Percentiles rank a stretch among this genome's conserved stretches.
These are phyloP conservation scores for Apophysomyces sp. DNA, from an alignment of 371 early-diverging fungal genomes.

Conservation along the genomic window DNA sequence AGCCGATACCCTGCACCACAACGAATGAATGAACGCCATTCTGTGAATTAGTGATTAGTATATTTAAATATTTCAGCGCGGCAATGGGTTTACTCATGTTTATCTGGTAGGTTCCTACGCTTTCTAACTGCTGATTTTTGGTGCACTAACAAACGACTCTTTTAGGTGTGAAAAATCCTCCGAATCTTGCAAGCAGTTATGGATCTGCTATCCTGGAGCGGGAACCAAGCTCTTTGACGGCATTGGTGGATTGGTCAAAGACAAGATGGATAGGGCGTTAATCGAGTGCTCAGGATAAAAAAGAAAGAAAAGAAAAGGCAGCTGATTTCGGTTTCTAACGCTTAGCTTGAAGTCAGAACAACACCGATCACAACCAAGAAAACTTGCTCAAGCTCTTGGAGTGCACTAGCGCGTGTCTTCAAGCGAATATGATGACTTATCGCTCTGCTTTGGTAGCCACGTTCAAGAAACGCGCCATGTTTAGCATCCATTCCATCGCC, in stretches of 20 bases:
- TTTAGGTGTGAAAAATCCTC: slow-evolving; percentile 15
- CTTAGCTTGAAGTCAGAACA: too few relatives aligned
- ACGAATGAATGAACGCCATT: slow-evolving; percentile 20
- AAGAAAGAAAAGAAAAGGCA: too few relatives aligned
- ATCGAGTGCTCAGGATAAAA: background rate
- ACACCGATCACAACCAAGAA: too few relatives aligned
- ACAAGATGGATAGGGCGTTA: slow-evolving; percentile 8
- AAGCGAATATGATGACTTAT: too few relatives aligned
- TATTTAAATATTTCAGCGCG: slow-evolving; percentile 27
- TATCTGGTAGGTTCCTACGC: slow-evolving; percentile 18
- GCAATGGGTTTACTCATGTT: slow-evolving; percentile 12
- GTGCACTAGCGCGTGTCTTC: too few relatives aligned
- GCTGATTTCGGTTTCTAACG: too few relatives aligned
- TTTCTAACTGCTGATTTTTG: background rate
- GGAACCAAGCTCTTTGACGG: slow-evolving; percentile 19
- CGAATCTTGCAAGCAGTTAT: slow-evolving; percentile 11
- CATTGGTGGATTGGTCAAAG: slow-evolving; percentile 8
- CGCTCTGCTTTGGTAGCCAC: too few relatives aligned
- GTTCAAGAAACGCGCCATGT: too few relatives aligned
- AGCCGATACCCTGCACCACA: slow-evolving; percentile 6
- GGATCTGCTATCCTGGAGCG: slow-evolving; percentile 8
- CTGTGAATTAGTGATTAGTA: slow-evolving; percentile 15
- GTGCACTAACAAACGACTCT: background rate
- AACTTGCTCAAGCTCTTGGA: too few relatives aligned
- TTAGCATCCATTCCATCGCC: too few relatives aligned